Conservation (phyloP, 345 rosid genomes). For the Gossypium raimondii region DNA sequence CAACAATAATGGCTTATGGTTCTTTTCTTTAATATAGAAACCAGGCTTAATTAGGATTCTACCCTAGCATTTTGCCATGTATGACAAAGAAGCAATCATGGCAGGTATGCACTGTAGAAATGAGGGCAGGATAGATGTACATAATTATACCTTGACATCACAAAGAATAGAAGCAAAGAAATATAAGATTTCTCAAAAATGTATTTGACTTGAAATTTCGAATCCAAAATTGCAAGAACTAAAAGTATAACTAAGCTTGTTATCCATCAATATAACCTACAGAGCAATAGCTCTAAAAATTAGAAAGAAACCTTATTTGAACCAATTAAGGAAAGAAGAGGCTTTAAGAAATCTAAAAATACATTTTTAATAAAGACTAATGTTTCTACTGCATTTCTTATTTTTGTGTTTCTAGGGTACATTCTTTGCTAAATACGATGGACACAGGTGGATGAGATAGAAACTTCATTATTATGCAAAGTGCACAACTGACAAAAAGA, state of each 20-base stretch:
- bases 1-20: neutral
- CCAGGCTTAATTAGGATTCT: neutral
- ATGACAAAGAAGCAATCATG: neutral
- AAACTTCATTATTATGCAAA: constrained; percentile 3
- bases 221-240: neutral
- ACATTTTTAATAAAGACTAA: neutral
- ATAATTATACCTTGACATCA: neutral
- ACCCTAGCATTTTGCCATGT: neutral
- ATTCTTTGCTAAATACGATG: neutral
- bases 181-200: neutral
- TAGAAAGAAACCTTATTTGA: neutral
- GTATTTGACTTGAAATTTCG: neutral
- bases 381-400: neutral
- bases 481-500: neutral
- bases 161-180: neutral
- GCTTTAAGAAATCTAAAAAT: neutral
- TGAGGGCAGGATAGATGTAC: neutral
- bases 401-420: neutral
- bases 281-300: neutral
- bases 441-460: neutral
- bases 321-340: neutral
- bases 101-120: neutral
- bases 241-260: neutral
- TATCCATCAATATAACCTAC: neutral
- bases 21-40: neutral